Percentiles rank a stretch among this genome's conserved stretches.
phyloP scores from a whole-genome alignment of 2,329 filamentous ascomycete species.

The Neofusicoccum ribis region DNA sequence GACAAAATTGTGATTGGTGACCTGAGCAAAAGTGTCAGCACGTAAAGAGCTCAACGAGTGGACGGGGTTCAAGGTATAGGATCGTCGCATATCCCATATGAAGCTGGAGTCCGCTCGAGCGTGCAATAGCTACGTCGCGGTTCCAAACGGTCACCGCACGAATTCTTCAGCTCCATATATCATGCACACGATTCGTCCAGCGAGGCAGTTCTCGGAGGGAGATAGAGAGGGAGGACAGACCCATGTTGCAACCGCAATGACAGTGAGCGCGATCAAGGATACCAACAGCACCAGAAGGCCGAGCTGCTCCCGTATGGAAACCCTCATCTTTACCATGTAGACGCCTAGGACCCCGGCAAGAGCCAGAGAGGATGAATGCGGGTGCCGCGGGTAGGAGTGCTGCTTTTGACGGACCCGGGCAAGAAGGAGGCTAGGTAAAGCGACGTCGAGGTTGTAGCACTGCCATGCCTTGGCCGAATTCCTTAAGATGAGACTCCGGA shows the following conservation, averaged over 20 bases:
- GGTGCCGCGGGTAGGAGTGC: not conserved
- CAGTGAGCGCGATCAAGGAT: conserved; percentile 71
- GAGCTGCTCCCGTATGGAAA: conserved; percentile 86
- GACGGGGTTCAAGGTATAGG: not conserved
- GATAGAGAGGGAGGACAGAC: conserved; percentile 26
- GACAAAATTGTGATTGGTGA: conserved; percentile 63
- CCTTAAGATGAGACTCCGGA: not conserved
- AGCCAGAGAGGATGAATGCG: conserved; percentile 5
- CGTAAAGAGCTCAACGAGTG: not conserved
- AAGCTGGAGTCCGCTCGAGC: not conserved
- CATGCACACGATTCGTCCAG: not conserved
- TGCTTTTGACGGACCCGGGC: not conserved
- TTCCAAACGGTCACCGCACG: not conserved
- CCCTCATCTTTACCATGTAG: conserved; percentile 63
- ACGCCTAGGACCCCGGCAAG: not conserved
- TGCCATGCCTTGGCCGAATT: conserved; percentile 15
- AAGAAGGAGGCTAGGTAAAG: not conserved
- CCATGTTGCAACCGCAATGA: conserved; percentile 76
- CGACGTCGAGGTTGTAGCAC: not conserved
- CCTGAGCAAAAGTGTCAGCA: conserved; percentile 35
- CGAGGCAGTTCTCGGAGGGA: not conserved
- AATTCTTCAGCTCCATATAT: not conserved
- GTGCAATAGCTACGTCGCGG: too few species aligned
- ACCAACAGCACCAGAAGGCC: conserved; percentile 75
- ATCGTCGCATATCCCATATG: not conserved